phyloP scores from a whole-genome alignment of 169 alveolate species.

The Theileria annulata region DNA sequence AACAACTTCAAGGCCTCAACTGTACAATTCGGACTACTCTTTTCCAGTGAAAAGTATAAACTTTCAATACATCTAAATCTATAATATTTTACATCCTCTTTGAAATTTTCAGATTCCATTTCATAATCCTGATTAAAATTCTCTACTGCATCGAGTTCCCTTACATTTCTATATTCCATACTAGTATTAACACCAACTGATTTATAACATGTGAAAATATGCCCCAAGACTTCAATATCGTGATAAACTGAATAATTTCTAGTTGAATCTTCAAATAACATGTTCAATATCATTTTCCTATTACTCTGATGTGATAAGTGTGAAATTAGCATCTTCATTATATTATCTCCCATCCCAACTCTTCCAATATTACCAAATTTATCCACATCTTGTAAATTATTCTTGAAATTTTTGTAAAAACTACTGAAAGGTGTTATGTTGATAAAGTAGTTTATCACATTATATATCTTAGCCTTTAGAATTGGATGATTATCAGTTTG shows the following conservation, averaged over 20 bases:
- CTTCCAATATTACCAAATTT: background rate
- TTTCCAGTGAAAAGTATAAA: slow-evolving; percentile 42
- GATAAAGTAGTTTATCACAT: slow-evolving; percentile 7
- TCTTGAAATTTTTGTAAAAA: too few species aligned
- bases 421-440: background rate
- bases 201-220: slow-evolving; percentile 1
- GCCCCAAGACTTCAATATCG: background rate
- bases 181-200: background rate
- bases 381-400: background rate
- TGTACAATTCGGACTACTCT: slow-evolving; percentile 25
- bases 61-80: slow-evolving; percentile 23
- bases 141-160: background rate
- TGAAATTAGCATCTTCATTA: background rate
- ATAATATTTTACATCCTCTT: background rate
- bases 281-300: background rate
- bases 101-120: background rate
- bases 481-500: background rate
- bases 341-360: background rate
- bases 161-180: background rate
- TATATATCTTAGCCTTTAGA: background rate
- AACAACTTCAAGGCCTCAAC: slow-evolving; percentile 52
- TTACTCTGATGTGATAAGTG: background rate
- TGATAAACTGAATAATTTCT: background rate
- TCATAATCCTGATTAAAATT: background rate
- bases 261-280: background rate